These are phyloP conservation scores for Aspergillus indologenus DNA, from an alignment of 495 filamentous ascomycete genomes.

Conservation along the genomic window DNA sequence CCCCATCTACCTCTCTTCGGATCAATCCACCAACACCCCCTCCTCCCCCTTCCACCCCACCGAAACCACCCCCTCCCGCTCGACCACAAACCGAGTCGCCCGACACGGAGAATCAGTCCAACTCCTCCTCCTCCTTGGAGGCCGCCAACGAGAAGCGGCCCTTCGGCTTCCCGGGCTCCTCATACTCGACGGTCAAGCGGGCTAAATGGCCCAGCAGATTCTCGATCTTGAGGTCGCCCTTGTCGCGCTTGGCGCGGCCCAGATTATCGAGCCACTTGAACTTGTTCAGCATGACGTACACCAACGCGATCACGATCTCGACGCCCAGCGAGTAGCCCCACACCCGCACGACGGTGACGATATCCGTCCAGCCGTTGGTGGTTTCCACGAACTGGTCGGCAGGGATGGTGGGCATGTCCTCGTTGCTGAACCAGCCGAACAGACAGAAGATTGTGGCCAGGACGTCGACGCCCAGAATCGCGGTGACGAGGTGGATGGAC, in stretches of 20 bases:
- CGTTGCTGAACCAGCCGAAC: conserved; percentile 66
- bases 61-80: not conserved
- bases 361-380: conserved; percentile 62
- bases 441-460: conserved; percentile 67
- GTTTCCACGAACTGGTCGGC: conserved; percentile 43
- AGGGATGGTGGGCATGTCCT: conserved; percentile 44
- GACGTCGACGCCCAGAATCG: conserved; percentile 64
- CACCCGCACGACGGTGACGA: conserved; percentile 75
- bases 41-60: conserved; percentile 31
- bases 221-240: conserved; percentile 69
- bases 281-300: conserved; percentile 68
- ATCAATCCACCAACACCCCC: no score
- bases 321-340: conserved; percentile 74
- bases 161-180: conserved; percentile 46
- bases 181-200: conserved; percentile 68
- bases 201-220: conserved; percentile 67
- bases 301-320: conserved; percentile 70
- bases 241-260: conserved; percentile 64
- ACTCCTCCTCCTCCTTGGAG: conserved; percentile 45
- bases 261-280: conserved; percentile 67
- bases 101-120: no score
- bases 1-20: no score
- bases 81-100: no score
- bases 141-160: conserved; percentile 38
- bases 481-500: conserved; percentile 62